Conservation (phyloP, 2,329 filamentous ascomycete species). For the Xylaria sp. region DNA sequence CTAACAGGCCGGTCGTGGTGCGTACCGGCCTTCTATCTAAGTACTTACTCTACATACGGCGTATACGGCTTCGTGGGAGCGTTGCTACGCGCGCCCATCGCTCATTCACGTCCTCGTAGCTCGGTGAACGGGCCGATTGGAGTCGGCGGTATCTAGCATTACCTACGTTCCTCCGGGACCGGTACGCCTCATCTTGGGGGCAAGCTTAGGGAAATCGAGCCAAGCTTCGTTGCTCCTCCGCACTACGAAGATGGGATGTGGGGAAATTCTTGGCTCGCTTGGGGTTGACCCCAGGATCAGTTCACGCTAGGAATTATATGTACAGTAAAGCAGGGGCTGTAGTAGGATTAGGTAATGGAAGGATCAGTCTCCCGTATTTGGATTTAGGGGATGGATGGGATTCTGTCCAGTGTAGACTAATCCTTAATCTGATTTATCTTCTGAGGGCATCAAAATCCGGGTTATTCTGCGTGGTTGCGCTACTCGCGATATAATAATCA, state of each 20-base stretch:
- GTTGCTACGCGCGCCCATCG: too few relatives aligned
- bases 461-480: not conserved
- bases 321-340: not conserved
- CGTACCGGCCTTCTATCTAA: not conserved
- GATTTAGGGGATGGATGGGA: not conserved
- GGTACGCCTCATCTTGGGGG: not conserved
- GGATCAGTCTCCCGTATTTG: not conserved
- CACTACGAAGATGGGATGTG: conserved; percentile 3
- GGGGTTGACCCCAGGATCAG: too few relatives aligned
- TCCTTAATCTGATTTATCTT: not conserved
- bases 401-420: not conserved
- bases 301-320: not conserved
- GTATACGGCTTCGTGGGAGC: too few relatives aligned
- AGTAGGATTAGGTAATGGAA: conserved; percentile 8
- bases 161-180: not conserved
- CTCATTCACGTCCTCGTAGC: conserved; percentile 5
- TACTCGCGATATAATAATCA: not conserved
- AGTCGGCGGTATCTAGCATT: not conserved
- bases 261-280: conserved; percentile 17
- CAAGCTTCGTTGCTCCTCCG: conserved; percentile 11
- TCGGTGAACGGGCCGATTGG: conserved; percentile 28
- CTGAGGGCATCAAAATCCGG: not conserved
- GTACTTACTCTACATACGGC: not conserved
- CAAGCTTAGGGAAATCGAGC: conserved; percentile 18
- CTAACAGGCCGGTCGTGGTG: not conserved